These are phyloP conservation scores for Starmerella vitae DNA, from an alignment of 805 yeast genomes.

Conservation along the genomic window DNA sequence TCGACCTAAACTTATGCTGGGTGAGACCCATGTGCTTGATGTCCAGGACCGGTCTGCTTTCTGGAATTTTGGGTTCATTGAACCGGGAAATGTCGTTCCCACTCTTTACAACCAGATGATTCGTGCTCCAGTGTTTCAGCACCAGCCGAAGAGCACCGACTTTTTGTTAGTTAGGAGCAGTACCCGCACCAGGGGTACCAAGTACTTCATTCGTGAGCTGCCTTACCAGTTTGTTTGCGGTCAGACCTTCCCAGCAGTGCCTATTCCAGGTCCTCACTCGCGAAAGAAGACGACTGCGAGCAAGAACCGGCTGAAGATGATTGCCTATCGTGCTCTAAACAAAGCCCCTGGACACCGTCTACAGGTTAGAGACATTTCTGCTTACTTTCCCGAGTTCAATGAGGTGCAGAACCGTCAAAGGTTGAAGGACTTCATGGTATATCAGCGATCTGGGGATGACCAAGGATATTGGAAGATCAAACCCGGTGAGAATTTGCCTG, in stretches of 20 bases:
- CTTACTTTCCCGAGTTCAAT: conserved; percentile 91
- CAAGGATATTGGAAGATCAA: conserved; percentile 92
- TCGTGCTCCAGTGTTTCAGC: conserved; percentile 86
- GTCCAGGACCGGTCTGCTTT: conserved; percentile 92
- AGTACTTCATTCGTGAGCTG: conserved; percentile 54
- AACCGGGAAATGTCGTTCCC: conserved; percentile 86
- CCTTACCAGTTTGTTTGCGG: conserved; percentile 77
- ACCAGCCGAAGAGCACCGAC: conserved; percentile 65
- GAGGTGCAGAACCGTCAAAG: conserved; percentile 96
- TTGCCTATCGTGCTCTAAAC: conserved; percentile 77
- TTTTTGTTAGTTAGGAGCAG: conserved; percentile 67
- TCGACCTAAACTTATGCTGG: conserved; percentile 77
- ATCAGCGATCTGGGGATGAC: conserved; percentile 84
- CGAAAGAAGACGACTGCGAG: conserved; percentile 88
- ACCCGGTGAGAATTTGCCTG: conserved; percentile 49
- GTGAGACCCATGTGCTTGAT: conserved; percentile 94
- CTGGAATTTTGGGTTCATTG: conserved; percentile 97
- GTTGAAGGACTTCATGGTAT: conserved; percentile 94
- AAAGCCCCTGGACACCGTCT: conserved; percentile 59
- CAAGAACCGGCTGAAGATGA: conserved; percentile 83
- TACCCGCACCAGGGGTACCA: conserved; percentile 51
- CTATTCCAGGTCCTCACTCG: conserved; percentile 95
- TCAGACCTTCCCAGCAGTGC: conserved; percentile 82
- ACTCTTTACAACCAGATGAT: conserved; percentile 82
- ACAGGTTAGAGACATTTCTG: conserved; percentile 72